Evolutionary conservation across 2,329 filamentous ascomycete genomes (phyloP).

Genomic region (Alternaria incomplexa): DNA sequence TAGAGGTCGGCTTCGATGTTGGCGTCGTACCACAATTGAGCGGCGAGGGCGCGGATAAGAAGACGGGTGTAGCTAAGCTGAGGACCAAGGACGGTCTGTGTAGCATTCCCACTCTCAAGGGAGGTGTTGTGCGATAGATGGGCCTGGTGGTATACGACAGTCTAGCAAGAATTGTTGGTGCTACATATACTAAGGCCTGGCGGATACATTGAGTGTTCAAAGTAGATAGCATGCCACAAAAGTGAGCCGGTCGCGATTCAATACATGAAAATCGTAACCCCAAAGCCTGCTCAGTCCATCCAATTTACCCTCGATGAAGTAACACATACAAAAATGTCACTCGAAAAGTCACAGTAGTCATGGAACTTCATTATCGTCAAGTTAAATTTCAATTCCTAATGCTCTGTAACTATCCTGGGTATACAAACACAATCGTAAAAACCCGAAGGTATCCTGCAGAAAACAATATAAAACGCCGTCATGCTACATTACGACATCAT

Average conservation of each 20-base stretch:
- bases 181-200: not conserved
- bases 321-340: not conserved
- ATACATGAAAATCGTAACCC: not conserved
- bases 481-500: slow-evolving; percentile 3
- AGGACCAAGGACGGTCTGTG: slow-evolving; percentile 83
- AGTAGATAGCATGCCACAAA: not conserved
- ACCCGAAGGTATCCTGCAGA: slow-evolving; percentile 2
- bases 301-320: not conserved
- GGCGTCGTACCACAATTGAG: slow-evolving; percentile 76
- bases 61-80: slow-evolving; percentile 65
- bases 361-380: not conserved
- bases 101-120: slow-evolving; percentile 80
- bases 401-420: slow-evolving; percentile 11
- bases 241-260: not conserved
- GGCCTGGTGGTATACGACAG: not conserved
- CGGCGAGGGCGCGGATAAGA: slow-evolving; percentile 67
- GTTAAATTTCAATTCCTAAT: slow-evolving; percentile 9
- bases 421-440: slow-evolving; percentile 9
- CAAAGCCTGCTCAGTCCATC: not conserved
- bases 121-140: slow-evolving; percentile 78
- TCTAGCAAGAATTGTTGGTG: not conserved
- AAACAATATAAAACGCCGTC: slow-evolving; percentile 5
- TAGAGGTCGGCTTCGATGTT: slow-evolving; percentile 88
- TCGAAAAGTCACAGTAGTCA: not conserved
- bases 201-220: not conserved